Evolutionary conservation across 768 basidiomycete species (phyloP).

Genomic region (Gautieria morchelliformis): DNA sequence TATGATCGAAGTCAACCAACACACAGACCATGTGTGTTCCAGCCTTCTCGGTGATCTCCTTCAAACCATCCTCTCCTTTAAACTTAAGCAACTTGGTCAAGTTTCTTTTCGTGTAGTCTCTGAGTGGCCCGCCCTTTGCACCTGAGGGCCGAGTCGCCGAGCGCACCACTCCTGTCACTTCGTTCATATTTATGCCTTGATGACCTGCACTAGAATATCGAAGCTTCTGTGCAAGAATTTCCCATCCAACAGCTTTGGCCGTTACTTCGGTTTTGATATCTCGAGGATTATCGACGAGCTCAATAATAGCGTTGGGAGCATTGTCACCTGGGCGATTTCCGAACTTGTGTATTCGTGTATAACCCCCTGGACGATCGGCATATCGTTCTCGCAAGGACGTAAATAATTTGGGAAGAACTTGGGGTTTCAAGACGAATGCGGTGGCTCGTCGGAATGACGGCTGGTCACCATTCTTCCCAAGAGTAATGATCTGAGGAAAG

Average conservation of each 20-base stretch:
- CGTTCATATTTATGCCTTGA: not conserved
- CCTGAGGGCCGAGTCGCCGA: conserved; percentile 1
- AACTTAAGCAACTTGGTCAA: conserved; percentile 64
- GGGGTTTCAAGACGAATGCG: conserved; percentile 67
- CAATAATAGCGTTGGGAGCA: conserved; percentile 84
- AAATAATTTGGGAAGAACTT: conserved; percentile 76
- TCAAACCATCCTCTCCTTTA: conserved; percentile 36
- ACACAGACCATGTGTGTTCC: conserved; percentile 48
- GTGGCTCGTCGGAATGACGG: conserved; percentile 63
- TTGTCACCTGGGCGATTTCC: conserved; percentile 90
- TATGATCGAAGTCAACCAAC: conserved; percentile 2
- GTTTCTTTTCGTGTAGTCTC: conserved; percentile 62
- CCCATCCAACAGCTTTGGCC: conserved; percentile 80
- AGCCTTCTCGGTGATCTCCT: conserved; percentile 46
- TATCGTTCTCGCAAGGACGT: conserved; percentile 73
- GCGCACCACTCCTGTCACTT: not conserved
- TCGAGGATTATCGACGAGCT: conserved; percentile 88
- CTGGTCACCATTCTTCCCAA: conserved; percentile 78
- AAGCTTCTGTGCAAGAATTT: conserved; percentile 53
- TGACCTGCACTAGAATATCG: conserved; percentile 28
- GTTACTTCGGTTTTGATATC: conserved; percentile 87
- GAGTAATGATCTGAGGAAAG: conserved; percentile 64
- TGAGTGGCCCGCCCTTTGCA: conserved; percentile 34
- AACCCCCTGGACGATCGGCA: conserved; percentile 75
- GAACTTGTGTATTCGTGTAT: conserved; percentile 87